Base-by-base conservation (phyloP, 345 rosid species). In the Limnanthes douglasii region DNA sequence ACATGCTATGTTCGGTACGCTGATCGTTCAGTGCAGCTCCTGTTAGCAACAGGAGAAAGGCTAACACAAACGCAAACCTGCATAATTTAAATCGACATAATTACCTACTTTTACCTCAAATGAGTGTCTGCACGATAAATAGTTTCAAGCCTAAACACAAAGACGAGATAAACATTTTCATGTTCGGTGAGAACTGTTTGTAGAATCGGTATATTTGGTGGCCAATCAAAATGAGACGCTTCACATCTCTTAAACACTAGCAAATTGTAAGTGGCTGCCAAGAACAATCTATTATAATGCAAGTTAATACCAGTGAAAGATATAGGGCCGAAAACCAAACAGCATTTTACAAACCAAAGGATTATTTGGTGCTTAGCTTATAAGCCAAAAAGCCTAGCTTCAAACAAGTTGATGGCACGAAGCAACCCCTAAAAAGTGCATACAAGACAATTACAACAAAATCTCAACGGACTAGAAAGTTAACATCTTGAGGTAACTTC, bases 61-160 rank as follows among this genome's bases (percentile, higher is more conserved):
- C 92, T 53, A 75, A 41, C 1, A 73, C 65, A 49, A 80, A 90
- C 10, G 94, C 77, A 72, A 77, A 74, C 94, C 96, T 90, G 70
- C 46, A 62, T 2, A 13, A 36, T 11, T 11, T 21, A 48, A 3
- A 20, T 7, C 8, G 8, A 43, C 43, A 9, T n/a, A 22, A 11
- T 37, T 34, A 34, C 24, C 11, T 11, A 21, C 15, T 2, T n/a
- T 26, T 8, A 11, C 26, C 17, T 39, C 12, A 6, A 24, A 5
- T 13, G 14, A 21, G 38, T 21, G 37, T 24, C 37, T 43, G 28
- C 11, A 31, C 15, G 18, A 6, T 8, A 48, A 1, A 15, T n/a
- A 30, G 13, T n/a, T 30, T 8, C 12, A 3, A 30, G 13, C 5
- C 12, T 5, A 11, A 11, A 11, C 8, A 2, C 30, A 26, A 11